A percentile compares a stretch with the other conserved stretches of the same genome.
These are phyloP conservation scores for Aotearoamyces nothofagi DNA, from an alignment of 2,329 filamentous ascomycete species.

Conservation along the genomic window DNA sequence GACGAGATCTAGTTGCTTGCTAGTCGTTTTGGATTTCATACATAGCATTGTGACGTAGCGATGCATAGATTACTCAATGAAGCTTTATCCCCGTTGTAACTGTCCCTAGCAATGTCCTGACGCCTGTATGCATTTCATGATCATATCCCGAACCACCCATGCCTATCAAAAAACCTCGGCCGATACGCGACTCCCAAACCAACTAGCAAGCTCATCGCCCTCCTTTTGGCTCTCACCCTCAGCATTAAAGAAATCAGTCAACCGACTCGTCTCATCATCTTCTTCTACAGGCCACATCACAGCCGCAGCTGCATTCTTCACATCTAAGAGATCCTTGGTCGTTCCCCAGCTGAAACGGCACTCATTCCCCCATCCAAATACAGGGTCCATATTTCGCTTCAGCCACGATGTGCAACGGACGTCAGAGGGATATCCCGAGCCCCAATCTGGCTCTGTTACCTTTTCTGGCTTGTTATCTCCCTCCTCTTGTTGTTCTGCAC, in stretches of 20 bases:
- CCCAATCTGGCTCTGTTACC: slow-evolving; percentile 43
- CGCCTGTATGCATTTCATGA: no score
- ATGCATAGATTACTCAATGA: no score
- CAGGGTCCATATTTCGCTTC: slow-evolving; percentile 70
- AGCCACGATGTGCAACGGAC: slow-evolving; percentile 69
- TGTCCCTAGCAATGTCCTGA: no score
- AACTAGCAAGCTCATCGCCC: slow-evolving; percentile 51
- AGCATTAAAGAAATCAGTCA: slow-evolving; percentile 61
- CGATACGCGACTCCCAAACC: slow-evolving; percentile 49
- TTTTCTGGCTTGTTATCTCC: slow-evolving; percentile 18
- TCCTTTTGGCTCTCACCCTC: slow-evolving; percentile 17
- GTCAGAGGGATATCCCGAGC: slow-evolving; percentile 88
- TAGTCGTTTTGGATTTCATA: no score
- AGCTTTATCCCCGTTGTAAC: no score
- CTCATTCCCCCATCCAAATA: slow-evolving; percentile 92
- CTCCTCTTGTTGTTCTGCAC: slow-evolving; percentile 16
- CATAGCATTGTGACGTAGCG: no score
- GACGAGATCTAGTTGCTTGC: slow-evolving; percentile 44
- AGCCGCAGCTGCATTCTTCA: slow-evolving; percentile 47
- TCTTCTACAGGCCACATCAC: slow-evolving; percentile 77
- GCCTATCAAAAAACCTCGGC: slow-evolving; percentile 17
- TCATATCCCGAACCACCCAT: no score
- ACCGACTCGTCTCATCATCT: slow-evolving; percentile 47
- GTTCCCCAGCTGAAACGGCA: slow-evolving; percentile 95
- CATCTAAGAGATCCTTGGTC: slow-evolving; percentile 69